Evolutionary conservation across 1,284 basidiomycete species (phyloP).

Genomic region (Sutorius eximius): DNA sequence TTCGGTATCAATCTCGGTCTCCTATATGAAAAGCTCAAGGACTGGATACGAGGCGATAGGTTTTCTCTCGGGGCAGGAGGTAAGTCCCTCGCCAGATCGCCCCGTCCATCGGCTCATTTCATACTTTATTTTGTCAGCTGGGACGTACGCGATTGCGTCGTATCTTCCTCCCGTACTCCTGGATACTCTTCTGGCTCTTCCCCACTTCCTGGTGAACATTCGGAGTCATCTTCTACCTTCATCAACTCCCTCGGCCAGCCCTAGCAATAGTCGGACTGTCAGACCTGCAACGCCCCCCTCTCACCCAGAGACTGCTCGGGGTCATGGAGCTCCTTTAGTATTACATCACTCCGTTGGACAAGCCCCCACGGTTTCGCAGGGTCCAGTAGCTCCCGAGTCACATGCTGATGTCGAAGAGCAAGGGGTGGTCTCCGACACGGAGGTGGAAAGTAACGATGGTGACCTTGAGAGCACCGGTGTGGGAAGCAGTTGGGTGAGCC

Average conservation of each 20-base stretch:
- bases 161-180: constrained; percentile 65
- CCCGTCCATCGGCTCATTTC: constrained; percentile 3
- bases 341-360: constrained; percentile 9
- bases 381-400: constrained; percentile 1
- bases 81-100: constrained; percentile 35
- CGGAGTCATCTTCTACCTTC: constrained; percentile 58
- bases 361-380: not conserved
- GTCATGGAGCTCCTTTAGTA: not conserved
- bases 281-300: constrained; percentile 16
- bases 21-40: constrained; percentile 38
- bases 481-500: constrained; percentile 67
- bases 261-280: constrained; percentile 26
- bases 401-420: constrained; percentile 27
- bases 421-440: constrained; percentile 56
- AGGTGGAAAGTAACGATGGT: constrained; percentile 61
- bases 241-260: constrained; percentile 34
- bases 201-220: constrained; percentile 59
- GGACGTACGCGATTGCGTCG: constrained; percentile 66
- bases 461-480: constrained; percentile 42
- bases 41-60: constrained; percentile 61
- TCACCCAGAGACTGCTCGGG: constrained; percentile 2
- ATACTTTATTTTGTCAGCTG: constrained; percentile 41
- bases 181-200: constrained; percentile 63
- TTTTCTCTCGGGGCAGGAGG: constrained; percentile 75
- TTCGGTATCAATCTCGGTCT: constrained; percentile 45